Conservation (phyloP, 2,329 filamentous ascomycete species). For the Harringtonia aguacate region DNA sequence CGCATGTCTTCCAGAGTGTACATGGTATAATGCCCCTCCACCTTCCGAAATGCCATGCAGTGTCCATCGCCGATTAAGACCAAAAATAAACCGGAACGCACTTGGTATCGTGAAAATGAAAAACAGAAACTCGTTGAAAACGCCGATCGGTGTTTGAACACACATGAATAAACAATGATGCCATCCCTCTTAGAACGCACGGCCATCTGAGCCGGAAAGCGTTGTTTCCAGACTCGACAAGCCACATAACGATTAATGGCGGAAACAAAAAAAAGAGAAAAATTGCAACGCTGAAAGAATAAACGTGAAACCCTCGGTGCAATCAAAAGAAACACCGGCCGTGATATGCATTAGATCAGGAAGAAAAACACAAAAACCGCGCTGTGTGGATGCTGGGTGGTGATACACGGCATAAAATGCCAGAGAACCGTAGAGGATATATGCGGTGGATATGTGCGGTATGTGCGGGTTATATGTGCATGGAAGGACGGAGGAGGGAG, state of each 20-base stretch:
- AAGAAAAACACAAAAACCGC: not conserved
- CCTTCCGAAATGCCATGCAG: not conserved
- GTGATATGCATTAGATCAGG: not conserved
- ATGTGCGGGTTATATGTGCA: not conserved
- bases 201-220: not conserved
- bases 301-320: not conserved
- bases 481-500: not conserved
- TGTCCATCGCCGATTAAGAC: not conserved
- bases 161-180: not conserved
- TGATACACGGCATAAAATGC: not conserved
- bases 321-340: not conserved
- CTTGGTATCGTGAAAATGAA: conserved; percentile 1
- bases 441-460: not conserved
- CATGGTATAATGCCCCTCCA: conserved; percentile 1
- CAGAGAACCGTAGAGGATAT: no score
- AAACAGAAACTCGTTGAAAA: not conserved
- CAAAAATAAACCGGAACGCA: not conserved
- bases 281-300: no score
- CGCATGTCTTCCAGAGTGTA: conserved; percentile 1
- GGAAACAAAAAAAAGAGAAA: no score
- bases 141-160: not conserved
- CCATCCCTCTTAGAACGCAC: not conserved
- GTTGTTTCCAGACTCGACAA: not conserved
- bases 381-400: not conserved
- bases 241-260: not conserved